Conservation (phyloP, 108 stramenopile genomes). For the Fistulifera solaris region DNA sequence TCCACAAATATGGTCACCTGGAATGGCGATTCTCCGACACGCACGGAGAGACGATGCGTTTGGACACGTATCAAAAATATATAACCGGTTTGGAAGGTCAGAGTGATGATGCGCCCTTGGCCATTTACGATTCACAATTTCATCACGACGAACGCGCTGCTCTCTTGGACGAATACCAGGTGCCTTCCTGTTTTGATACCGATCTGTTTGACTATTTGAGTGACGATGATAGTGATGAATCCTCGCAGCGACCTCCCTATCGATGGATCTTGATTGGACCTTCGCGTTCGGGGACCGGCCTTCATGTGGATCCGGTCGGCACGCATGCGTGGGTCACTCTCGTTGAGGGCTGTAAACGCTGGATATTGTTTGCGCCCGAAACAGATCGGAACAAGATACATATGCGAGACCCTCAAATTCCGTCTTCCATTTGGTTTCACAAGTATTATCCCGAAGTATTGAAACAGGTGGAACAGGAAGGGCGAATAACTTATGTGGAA, state of each 20-base stretch:
- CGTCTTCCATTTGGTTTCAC: constrained; percentile 61
- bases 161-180: constrained; percentile 47
- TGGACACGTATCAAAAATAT: constrained; percentile 65
- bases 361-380: constrained; percentile 74
- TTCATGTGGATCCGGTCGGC: constrained; percentile 79
- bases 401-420: constrained; percentile 65
- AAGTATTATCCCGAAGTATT: constrained; percentile 24
- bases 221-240: constrained; percentile 7
- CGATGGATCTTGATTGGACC: constrained; percentile 81
- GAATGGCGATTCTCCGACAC: constrained; percentile 67
- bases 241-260: constrained; percentile 53
- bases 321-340: constrained; percentile 84
- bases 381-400: constrained; percentile 42
- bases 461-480: constrained; percentile 6
- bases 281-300: constrained; percentile 66
- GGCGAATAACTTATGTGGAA: constrained; percentile 23
- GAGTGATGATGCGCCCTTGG: constrained; percentile 72
- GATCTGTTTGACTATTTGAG: constrained; percentile 60
- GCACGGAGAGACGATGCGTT: constrained; percentile 66
- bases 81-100: constrained; percentile 37
- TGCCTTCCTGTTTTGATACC: constrained; percentile 55
- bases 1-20: constrained; percentile 48
- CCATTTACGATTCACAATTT: constrained; percentile 77
- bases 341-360: constrained; percentile 66
- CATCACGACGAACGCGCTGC: constrained; percentile 32